Base-by-base conservation (phyloP, 202 grass and related monocot genomes). In the Zoysia matrella region DNA sequence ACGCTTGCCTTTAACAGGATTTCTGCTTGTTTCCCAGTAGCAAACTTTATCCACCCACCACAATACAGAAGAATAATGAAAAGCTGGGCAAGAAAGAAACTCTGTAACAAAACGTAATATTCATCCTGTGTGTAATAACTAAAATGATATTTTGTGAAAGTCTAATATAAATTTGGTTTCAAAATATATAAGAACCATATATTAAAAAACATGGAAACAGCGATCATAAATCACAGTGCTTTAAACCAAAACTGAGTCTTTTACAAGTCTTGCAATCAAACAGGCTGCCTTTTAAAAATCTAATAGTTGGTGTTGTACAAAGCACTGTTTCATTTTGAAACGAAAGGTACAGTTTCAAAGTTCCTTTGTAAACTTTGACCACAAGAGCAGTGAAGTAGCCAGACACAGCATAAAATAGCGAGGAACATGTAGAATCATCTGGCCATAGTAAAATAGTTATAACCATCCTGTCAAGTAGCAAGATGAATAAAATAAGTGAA, bases 391-490 rank as follows among this genome's bases (percentile, higher is more conserved):
- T 62, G 72, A 74, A 90, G 71, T 73, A 87, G 85, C 71, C 77
- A 83, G 70, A 85, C 81, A 87, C 82, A 90, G 85, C 88, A 90
- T 86, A 93, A 96, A 96, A 90, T 65, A 90, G 81, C 4, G 16
- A 86, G 82, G 89, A 84, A 94, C 79, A 86, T 15, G 89, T 75
- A 90, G 87, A 91, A 90, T 92, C 92, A 91, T 92, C 87, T 85
- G 79, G 79, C 87, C 92, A 94, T 74, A 92, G 74, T 85, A 88
- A 90, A 92, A 92, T 90, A 96, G 82, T 81, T 90, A 89, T 84
- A 94, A 92, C 83, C 93, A 94, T 71, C 96, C 90, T 93, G 89
- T 84, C 68, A 96, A 94, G 83, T 94, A 90, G 87, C 91, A 96
- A 94, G 73, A 86, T 92, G 75, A 88, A 86, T 87, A 81, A 81